Conservation (phyloP, 345 rosid species). For the Melaleuca alternifolia region DNA sequence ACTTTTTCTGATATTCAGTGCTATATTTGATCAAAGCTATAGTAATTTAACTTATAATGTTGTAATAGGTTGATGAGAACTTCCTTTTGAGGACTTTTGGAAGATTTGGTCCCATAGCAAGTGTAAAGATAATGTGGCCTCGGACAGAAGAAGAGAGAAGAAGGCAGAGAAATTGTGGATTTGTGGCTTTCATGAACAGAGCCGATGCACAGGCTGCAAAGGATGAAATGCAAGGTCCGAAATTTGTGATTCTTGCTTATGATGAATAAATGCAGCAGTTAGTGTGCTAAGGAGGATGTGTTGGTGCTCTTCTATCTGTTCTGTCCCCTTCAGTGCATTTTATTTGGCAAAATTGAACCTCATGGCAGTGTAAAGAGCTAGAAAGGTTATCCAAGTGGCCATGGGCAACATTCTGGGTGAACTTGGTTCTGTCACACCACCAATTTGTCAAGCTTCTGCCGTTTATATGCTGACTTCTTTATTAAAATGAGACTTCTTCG, state of each 20-base stretch:
- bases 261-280: neutral
- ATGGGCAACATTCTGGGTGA: neutral
- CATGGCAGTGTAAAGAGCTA: neutral
- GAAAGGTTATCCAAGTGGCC: neutral
- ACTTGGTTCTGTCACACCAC: neutral
- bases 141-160: conserved; percentile 95
- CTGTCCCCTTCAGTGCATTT: neutral
- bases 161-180: conserved; percentile 93
- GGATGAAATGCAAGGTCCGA: conserved; percentile 97
- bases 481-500: neutral
- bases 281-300: neutral
- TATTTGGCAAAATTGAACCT: neutral
- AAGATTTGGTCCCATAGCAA: conserved; percentile 99
- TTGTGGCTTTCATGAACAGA: conserved; percentile 97
- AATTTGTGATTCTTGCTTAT: neutral
- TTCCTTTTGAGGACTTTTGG: conserved; percentile 96
- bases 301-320: neutral
- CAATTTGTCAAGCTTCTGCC: neutral
- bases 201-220: conserved; percentile 99
- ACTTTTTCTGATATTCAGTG: neutral
- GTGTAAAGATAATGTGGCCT: conserved; percentile 99
- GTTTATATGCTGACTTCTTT: neutral
- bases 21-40: neutral
- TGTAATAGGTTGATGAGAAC: conserved; percentile 88
- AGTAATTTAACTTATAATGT: neutral